Percentiles rank a stretch among this genome's conserved stretches.
phyloP scores from a whole-genome alignment of 2,329 filamentous ascomycete genomes.

The Neofusicoccum parvum region DNA sequence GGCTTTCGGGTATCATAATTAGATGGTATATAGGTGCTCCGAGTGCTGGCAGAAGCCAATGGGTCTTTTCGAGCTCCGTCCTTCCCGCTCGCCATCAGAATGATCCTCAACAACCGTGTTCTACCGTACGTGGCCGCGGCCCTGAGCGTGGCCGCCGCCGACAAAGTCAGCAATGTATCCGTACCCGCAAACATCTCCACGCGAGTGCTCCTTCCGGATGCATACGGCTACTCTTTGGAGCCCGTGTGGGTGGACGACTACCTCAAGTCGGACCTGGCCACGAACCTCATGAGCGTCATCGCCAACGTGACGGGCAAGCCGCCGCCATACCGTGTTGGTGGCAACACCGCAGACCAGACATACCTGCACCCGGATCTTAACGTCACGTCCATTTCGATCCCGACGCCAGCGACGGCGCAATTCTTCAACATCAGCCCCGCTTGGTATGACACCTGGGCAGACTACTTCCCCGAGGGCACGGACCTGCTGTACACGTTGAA shows the following conservation, averaged over 20 bases:
- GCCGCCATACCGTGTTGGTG: conserved; percentile 14
- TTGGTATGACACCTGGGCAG: conserved; percentile 19
- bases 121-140: neutral
- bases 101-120: neutral
- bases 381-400: conserved; percentile 15
- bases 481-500: conserved; percentile 20
- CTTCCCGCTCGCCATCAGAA: neutral
- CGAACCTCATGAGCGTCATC: conserved; percentile 17
- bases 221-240: conserved; percentile 20
- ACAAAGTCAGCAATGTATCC: conserved; percentile 4
- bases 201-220: conserved; percentile 4
- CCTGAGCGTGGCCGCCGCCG: neutral
- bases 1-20: neutral
- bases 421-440: conserved; percentile 21
- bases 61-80: neutral
- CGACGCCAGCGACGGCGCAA: conserved; percentile 4
- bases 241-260: conserved; percentile 21
- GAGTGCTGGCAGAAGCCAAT: neutral
- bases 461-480: conserved; percentile 19
- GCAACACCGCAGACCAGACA: conserved; percentile 20
- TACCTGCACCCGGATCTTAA: conserved; percentile 19
- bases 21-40: conserved; percentile 1
- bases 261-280: conserved; percentile 15
- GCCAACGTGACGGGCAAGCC: conserved; percentile 18
- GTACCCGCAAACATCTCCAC: conserved; percentile 10